Evolutionary conservation across 2,329 filamentous ascomycete species (phyloP), one percentile per base, ranked within the genome.

Genomic region (Aspergillus caelatus): DNA sequence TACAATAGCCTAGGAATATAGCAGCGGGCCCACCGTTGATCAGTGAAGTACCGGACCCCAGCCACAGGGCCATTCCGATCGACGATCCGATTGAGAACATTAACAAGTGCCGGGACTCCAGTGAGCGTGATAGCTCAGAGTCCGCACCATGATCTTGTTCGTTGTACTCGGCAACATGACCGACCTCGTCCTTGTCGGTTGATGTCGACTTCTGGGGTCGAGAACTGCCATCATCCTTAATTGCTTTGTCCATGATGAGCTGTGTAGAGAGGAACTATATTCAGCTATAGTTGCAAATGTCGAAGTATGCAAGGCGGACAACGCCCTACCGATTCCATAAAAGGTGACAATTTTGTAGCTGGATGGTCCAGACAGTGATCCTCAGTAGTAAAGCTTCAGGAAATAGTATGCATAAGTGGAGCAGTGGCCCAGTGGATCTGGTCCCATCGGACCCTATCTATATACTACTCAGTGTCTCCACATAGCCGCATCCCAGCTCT

Each of bases 21-120:
- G 74, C 76, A 36, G 79, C 80, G 1, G 80, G 81, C 19, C 81
- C 81, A 57, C 80, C 81, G 41, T 71, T 74, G 8, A 68, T 69
- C 2, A 82, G 71, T 5, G 78, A 80, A 9, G 72, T 75, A 6
- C 81, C 80, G 36, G 75, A 76, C n/a, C 81, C 81, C 7, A 82
- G 76, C 79, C 80, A 83, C 12, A 83, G 64, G n/a, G 81, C 81
- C 73, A 80, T 80, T 7, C 81, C 81, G 68, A 83, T 83, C 30
- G 73, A 75, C 11, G 74, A 76, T 10, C 76, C 77, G 6, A 78
- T 64, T 2, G 77, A 73, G 54, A 79, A 75, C 75, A 79, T 78
- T 32, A 73, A 75, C 3, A 78, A 63, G 67, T 79, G 77, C 16
- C 76, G 74, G 11, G 78, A 80, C 60, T 75, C 73, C 32, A 82